A percentile compares a stretch with the other conserved stretches of the same genome.
These are phyloP conservation scores for Pistacia vera DNA, from an alignment of 345 rosid genomes.

Conservation along the genomic window DNA sequence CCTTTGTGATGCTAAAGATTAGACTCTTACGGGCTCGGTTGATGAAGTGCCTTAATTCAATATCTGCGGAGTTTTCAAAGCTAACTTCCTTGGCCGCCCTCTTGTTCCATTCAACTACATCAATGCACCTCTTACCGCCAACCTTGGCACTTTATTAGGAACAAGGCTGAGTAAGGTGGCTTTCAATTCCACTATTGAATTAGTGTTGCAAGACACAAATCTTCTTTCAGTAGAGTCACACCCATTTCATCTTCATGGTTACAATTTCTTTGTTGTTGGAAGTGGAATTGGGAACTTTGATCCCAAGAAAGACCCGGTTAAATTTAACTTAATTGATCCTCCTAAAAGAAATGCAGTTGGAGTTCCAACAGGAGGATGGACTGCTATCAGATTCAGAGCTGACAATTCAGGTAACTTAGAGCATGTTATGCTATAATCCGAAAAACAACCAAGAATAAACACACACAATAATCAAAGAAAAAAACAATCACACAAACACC, in stretches of 20 bases:
- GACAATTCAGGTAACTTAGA: conserved; percentile 24
- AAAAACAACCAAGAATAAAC: too few species aligned
- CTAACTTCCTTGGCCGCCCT: conserved; percentile 29
- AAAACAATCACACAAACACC: too few species aligned
- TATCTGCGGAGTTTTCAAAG: conserved; percentile 20
- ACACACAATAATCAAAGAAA: too few species aligned
- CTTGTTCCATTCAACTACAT: conserved; percentile 26
- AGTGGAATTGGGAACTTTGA: conserved; percentile 29
- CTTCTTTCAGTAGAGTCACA: conserved; percentile 32
- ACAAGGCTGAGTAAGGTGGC: conserved; percentile 32
- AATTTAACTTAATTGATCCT: conserved; percentile 27
- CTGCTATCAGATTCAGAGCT: conserved; percentile 28
- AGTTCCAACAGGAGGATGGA: conserved; percentile 32
- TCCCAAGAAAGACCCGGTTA: conserved; percentile 18
- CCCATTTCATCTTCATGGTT: conserved; percentile 32
- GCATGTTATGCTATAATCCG: neutral
- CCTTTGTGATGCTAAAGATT: conserved; percentile 30
- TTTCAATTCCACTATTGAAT: conserved; percentile 31
- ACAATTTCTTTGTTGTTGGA: conserved; percentile 31
- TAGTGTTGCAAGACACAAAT: conserved; percentile 32
- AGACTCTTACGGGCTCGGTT: conserved; percentile 25
- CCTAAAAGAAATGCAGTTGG: conserved; percentile 30
- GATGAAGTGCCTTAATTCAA: conserved; percentile 17
- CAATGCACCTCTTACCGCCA: conserved; percentile 28
- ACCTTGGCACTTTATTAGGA: conserved; percentile 25